phyloP scores from a whole-genome alignment of 352 stramenopile species.

The Globisporangium recalcitrans region DNA sequence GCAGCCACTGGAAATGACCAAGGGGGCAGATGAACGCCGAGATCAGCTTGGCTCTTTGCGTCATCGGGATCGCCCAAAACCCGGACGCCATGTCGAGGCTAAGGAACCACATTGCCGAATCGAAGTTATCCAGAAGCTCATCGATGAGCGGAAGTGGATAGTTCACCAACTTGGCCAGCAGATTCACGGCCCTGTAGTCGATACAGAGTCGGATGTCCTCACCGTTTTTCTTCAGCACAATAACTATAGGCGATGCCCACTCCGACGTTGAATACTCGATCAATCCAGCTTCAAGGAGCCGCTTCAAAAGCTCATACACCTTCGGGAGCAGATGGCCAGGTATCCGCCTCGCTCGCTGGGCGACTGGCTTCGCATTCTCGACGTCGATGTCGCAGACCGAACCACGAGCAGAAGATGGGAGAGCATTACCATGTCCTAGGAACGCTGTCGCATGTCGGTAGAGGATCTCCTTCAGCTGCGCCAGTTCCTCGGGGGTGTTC shows the following conservation, averaged over 20 bases:
- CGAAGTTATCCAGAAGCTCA: constrained; percentile 24
- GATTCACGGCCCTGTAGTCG: constrained; percentile 18
- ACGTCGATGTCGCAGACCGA: constrained; percentile 1
- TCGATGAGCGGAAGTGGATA: constrained; percentile 22
- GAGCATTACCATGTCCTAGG: neutral
- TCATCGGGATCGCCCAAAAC: constrained; percentile 22
- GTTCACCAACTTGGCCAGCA: constrained; percentile 18
- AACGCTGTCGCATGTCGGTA: neutral
- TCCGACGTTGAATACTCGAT: constrained; percentile 1
- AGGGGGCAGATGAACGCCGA: constrained; percentile 21
- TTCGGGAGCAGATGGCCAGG: neutral
- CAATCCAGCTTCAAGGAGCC: neutral
- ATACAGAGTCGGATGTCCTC: constrained; percentile 16
- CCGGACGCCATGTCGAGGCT: constrained; percentile 12
- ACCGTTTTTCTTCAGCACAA: constrained; percentile 20
- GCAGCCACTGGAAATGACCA: constrained; percentile 18
- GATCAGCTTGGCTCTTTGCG: constrained; percentile 13
- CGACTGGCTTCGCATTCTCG: neutral
- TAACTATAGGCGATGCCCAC: neutral
- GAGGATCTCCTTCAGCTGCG: neutral
- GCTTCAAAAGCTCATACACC: constrained; percentile 1
- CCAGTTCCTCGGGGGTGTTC: neutral
- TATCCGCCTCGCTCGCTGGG: neutral
- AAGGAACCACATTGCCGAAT: constrained; percentile 10
- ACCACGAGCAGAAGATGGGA: neutral